A percentile compares a stretch with the other conserved stretches of the same genome.
Conservation (phyloP, 768 basidiomycete species). For the Mycena vulgaris region DNA sequence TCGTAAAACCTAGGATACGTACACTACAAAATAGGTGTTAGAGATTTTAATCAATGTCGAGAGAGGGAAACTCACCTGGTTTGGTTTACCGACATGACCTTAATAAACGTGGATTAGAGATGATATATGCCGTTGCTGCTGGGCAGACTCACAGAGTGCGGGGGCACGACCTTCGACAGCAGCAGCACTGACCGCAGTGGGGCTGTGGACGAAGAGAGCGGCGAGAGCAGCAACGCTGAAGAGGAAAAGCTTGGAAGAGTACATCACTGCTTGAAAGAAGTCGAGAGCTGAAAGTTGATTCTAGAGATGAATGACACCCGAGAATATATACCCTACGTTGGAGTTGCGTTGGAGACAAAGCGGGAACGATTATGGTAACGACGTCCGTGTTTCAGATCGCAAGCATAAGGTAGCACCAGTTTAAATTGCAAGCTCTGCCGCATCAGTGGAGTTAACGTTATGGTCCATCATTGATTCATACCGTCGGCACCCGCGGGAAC, state of each 20-base stretch:
- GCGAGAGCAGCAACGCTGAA: conserved; percentile 4
- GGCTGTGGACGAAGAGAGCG: conserved; percentile 16
- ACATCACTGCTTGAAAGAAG: conserved; percentile 14
- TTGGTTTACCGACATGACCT: conserved; percentile 16
- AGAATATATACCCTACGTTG: conserved; percentile 14
- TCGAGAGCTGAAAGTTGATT: conserved; percentile 13
- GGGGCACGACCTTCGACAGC: conserved; percentile 16
- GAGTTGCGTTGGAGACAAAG: too few relatives aligned
- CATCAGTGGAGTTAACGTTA: conserved; percentile 11
- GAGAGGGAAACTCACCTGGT: conserved; percentile 16
- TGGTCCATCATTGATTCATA: conserved; percentile 15
- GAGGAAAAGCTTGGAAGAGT: conserved; percentile 9
- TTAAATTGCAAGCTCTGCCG: too few relatives aligned
- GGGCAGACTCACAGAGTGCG: conserved; percentile 15
- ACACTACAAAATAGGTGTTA: conserved; percentile 11
- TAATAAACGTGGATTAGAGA: conserved; percentile 17
- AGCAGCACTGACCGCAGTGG: conserved; percentile 16
- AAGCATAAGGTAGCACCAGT: conserved; percentile 9
- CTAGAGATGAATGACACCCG: conserved; percentile 11
- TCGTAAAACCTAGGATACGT: conserved; percentile 11
- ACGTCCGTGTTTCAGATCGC: conserved; percentile 16
- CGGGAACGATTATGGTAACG: conserved; percentile 12
- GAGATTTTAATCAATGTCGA: conserved; percentile 16
- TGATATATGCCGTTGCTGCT: conserved; percentile 16
- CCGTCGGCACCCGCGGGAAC: conserved; percentile 3